Evolutionary conservation across 805 yeast species (phyloP), one percentile per base, ranked within the genome.

Genomic region (Brettanomyces anomalus): DNA sequence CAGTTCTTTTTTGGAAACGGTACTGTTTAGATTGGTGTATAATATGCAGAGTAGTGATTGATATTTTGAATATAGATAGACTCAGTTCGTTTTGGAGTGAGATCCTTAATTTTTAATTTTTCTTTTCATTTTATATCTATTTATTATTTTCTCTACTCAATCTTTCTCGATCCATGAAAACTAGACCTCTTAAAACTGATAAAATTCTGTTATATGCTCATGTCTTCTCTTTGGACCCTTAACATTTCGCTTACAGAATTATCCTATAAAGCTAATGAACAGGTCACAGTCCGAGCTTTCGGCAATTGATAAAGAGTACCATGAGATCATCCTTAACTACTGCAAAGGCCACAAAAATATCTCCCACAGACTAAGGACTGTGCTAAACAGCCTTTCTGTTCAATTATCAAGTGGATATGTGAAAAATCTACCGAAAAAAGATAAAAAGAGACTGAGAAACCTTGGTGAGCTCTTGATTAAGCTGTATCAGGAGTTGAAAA

Each of bases 1-100:
- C 32, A 28, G 36, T 20, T 39, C 21, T 13, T 39, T 18, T 39
- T 39, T 39, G 42, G 42, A n/a, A 18, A 7, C 6, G 42, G 42
- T 15, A 36, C 32, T 5, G 18, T 39, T 15, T 39, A 15, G 17
- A 16, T 10, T 24, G 28, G 28, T 24, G 10, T 24, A 24, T 24
- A 24, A 2, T 7, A 24, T 24, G 10, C 5, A 24, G 5, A 24
- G 28, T 24, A 24, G 28, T 24, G 28, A 24, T 6, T 24, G 10
- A n/a, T n/a, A n/a, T n/a, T n/a, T n/a, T n/a, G n/a, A n/a, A n/a
- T n/a, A n/a, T n/a, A n/a, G n/a, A n/a, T n/a, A n/a, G n/a, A n/a
- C n/a, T n/a, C n/a, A n/a, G n/a, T n/a, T 24, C 28, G 6, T 24
- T 24, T 24, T 24, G 28, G 6, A 24, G 28, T 24, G 28, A 24